phyloP scores from a whole-genome alignment of 345 rosid genomes.

The Hirschfeldia incana region DNA sequence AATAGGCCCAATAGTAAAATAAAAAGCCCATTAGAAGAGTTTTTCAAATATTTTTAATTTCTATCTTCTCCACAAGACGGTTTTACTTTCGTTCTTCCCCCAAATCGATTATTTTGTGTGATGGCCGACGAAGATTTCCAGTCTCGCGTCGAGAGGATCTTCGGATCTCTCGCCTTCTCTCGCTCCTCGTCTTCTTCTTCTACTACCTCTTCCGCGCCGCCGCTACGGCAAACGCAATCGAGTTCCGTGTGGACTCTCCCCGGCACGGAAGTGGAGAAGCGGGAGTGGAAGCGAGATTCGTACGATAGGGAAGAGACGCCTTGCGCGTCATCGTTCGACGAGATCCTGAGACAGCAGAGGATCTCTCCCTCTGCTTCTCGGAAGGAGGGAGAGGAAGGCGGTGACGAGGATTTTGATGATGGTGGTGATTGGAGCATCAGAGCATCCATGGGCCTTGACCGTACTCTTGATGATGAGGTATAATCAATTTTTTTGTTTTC shows the following conservation, averaged over 20 bases:
- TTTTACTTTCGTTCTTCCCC: neutral
- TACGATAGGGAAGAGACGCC: slow-evolving; percentile 52
- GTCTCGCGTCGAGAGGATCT: slow-evolving; percentile 53
- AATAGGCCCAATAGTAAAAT: neutral
- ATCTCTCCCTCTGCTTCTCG: slow-evolving; percentile 8
- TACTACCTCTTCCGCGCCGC: slow-evolving; percentile 3
- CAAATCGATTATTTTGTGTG: neutral
- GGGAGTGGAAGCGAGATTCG: slow-evolving; percentile 41
- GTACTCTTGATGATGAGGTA: slow-evolving; percentile 83
- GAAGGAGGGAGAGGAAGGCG: slow-evolving; percentile 35
- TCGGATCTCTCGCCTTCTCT: slow-evolving; percentile 59
- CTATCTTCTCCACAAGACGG: slow-evolving; percentile 6
- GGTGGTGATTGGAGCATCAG: slow-evolving; percentile 62
- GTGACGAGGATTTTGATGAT: slow-evolving; percentile 39
- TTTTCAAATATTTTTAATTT: neutral
- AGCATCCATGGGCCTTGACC: slow-evolving; percentile 73
- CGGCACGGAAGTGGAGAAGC: slow-evolving; percentile 33
- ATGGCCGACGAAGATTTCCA: slow-evolving; percentile 54
- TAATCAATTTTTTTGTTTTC: neutral
- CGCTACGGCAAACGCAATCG: slow-evolving; percentile 26
- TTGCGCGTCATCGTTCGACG: slow-evolving; percentile 55
- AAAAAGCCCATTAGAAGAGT: slow-evolving; percentile 19
- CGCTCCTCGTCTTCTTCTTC: slow-evolving; percentile 27
- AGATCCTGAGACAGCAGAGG: slow-evolving; percentile 34
- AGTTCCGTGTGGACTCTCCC: slow-evolving; percentile 52